Evolutionary conservation across 2,329 filamentous ascomycete genomes (phyloP).

Genomic region (Didymella sp.): DNA sequence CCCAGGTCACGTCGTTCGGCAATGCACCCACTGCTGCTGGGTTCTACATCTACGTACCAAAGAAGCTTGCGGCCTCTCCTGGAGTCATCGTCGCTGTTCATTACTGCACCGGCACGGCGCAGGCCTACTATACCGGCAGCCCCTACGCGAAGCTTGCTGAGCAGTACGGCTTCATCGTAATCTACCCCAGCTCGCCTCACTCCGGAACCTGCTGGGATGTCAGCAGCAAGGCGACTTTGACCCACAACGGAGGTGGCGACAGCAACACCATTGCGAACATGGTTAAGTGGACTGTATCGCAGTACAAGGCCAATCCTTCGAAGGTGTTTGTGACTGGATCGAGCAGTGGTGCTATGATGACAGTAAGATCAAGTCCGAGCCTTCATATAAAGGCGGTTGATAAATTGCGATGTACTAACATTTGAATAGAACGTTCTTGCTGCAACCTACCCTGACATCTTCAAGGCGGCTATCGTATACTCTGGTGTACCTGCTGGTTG

Average conservation of each 20-base stretch:
- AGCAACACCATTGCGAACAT: conserved; percentile 65
- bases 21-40: conserved; percentile 57
- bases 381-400: not conserved
- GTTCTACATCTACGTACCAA: conserved; percentile 62
- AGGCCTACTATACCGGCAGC: conserved; percentile 57
- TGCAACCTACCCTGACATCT: conserved; percentile 62
- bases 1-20: conserved; percentile 53
- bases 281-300: conserved; percentile 61
- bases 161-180: conserved; percentile 65
- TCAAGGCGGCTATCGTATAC: conserved; percentile 60
- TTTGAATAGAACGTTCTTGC: conserved; percentile 54
- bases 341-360: conserved; percentile 65
- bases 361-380: conserved; percentile 35
- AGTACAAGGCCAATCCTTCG: conserved; percentile 60
- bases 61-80: conserved; percentile 55
- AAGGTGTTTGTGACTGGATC: conserved; percentile 64
- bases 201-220: conserved; percentile 67
- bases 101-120: conserved; percentile 64
- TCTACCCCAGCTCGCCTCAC: conserved; percentile 64
- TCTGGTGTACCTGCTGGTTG: conserved; percentile 64
- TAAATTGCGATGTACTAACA: conserved; percentile 7
- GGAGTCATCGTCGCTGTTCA: conserved; percentile 63
- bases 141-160: conserved; percentile 63
- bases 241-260: conserved; percentile 65
- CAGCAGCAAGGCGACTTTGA: conserved; percentile 61